Percentiles rank a stretch among this genome's conserved stretches.
Evolutionary conservation across 1,284 basidiomycete genomes (phyloP).

Genomic region (Testicularia cyperi): DNA sequence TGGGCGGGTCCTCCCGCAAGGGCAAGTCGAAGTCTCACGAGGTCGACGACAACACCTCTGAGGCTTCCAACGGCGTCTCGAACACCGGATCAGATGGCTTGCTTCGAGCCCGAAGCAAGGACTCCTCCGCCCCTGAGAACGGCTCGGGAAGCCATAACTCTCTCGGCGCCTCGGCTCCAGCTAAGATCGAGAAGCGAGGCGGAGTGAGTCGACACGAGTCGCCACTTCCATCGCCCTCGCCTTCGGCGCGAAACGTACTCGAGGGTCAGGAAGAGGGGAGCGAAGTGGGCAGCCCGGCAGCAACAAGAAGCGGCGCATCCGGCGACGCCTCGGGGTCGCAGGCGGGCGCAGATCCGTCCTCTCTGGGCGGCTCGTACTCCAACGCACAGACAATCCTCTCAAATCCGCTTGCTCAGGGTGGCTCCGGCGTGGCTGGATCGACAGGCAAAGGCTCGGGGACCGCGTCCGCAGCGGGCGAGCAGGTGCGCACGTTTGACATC

Average conservation of each 20-base stretch:
- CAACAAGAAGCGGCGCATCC: conserved; percentile 10
- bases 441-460: conserved; percentile 24
- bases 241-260: conserved; percentile 39
- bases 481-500: conserved; percentile 72
- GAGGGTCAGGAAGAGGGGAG: conserved; percentile 16
- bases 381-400: conserved; percentile 37
- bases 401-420: conserved; percentile 33
- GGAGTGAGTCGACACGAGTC: conserved; percentile 52
- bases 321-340: conserved; percentile 8
- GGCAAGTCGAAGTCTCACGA: conserved; percentile 49
- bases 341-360: conserved; percentile 14
- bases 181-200: conserved; percentile 52
- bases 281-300: conserved; percentile 24
- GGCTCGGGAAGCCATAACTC: conserved; percentile 6
- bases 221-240: conserved; percentile 50
- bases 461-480: conserved; percentile 31
- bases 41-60: conserved; percentile 16
- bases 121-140: conserved; percentile 21
- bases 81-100: conserved; percentile 36
- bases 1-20: conserved; percentile 54
- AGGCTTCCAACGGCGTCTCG: conserved; percentile 16
- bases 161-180: conserved; percentile 15
- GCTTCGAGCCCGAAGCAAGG: conserved; percentile 22
- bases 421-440: conserved; percentile 17
- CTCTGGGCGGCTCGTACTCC: conserved; percentile 14